These are phyloP conservation scores for Penicillium ochrochloron DNA, from an alignment of 495 filamentous ascomycete species.

Conservation along the genomic window DNA sequence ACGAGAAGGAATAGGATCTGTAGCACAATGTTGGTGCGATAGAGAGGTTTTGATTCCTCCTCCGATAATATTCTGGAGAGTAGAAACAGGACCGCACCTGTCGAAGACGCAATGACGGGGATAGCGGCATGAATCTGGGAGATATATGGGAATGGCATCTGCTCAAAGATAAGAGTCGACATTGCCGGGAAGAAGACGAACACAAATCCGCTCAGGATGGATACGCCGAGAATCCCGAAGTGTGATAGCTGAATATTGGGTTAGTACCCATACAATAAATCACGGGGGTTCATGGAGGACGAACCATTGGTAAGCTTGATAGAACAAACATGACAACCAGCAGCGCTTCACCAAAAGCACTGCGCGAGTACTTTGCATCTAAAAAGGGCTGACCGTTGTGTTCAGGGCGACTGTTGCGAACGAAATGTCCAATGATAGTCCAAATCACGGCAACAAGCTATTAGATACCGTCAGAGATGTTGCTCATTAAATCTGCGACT, in stretches of 20 bases:
- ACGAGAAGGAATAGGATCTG: conserved; percentile 36
- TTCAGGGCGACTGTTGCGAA: conserved; percentile 32
- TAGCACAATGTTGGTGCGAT: conserved; percentile 36
- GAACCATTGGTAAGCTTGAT: conserved; percentile 48
- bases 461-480: conserved; percentile 12
- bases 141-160: conserved; percentile 42
- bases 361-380: conserved; percentile 39
- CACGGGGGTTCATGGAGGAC: conserved; percentile 17
- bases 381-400: conserved; percentile 35
- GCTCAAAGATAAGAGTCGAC: conserved; percentile 34
- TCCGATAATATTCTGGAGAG: conserved; percentile 34
- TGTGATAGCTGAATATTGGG: conserved; percentile 37
- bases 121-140: conserved; percentile 24
- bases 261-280: conserved; percentile 18
- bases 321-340: conserved; percentile 37
- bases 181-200: conserved; percentile 35
- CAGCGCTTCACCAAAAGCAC: conserved; percentile 40
- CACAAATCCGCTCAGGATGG: conserved; percentile 41
- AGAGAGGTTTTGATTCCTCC: conserved; percentile 38
- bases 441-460: conserved; percentile 44
- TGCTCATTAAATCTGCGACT: background rate
- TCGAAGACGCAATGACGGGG: conserved; percentile 23
- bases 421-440: conserved; percentile 30
- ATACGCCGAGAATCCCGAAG: conserved; percentile 40
- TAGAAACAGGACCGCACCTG: conserved; percentile 38